Evolutionary conservation across 306 rosid genomes (phyloP), one percentile per base, ranked within the genome.

Genomic region (Alnus glutinosa): DNA sequence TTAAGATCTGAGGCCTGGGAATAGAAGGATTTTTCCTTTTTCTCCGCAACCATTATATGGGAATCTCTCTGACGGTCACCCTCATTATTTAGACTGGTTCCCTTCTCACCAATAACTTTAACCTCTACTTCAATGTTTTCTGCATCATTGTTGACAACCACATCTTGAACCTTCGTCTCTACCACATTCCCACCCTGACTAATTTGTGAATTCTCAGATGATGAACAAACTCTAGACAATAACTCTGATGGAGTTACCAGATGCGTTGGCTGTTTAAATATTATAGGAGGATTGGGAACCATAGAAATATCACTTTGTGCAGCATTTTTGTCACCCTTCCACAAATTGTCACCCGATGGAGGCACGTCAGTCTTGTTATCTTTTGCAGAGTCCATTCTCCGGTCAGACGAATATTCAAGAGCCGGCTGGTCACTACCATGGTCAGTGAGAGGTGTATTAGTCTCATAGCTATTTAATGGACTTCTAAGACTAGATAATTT

Each of bases 171-270:
- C 70, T 71, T 75, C 30, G 77, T 81, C 52, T 80, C 85, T n/a
- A 75, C 54, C 61, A 64, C 88, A 83, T 54, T 75, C 84, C 79
- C 77, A 73, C 85, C 89, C 76, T 84, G 85, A 81, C 85, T 81
- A 75, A 59, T 77, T 54, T 76, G 80, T 68, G 89, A 79, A 71
- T 79, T 85, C 58, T 87, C 92, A 74, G 92, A 76, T 76, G 91
- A 76, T 77, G 87, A 79, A 73, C 87, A 58, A 82, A 88, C 73
- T 74, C 79, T 84, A 23, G 91, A 87, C 80, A 85, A 82, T 80
- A 88, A 82, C 86, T 87, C 91, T 10, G 92, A 87, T 62, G 95
- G 95, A 71, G 95, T 90, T 68, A 90, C 88, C 83, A 88, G 85
- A 84, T 90, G 95, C 3, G 92, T 88, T 10, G 91, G 91, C 74